Percentiles rank a stretch among this genome's conserved stretches.
Evolutionary conservation across 768 basidiomycete species (phyloP).

Genomic region (Termitomyces sp.): DNA sequence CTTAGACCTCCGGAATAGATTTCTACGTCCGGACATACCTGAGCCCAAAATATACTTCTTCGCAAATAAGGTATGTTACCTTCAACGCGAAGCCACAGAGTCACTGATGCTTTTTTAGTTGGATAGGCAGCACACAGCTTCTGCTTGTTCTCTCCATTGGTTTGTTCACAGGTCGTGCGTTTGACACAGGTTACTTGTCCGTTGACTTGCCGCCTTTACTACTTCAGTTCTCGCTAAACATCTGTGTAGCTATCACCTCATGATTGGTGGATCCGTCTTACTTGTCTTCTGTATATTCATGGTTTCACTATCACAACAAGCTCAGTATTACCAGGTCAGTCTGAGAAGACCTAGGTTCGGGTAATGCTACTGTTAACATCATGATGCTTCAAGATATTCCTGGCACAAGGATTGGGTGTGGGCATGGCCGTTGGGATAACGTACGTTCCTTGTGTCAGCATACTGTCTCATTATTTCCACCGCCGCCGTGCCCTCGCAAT

Average conservation of each 20-base stretch:
- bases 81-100: not conserved
- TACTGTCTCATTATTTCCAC: conserved; percentile 47
- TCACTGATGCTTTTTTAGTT: conserved; percentile 12
- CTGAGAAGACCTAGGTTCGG: not conserved
- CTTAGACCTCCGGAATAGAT: conserved; percentile 9
- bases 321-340: conserved; percentile 26
- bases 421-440: conserved; percentile 42
- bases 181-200: conserved; percentile 24
- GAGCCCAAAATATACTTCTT: conserved; percentile 16
- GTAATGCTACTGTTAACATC: not conserved
- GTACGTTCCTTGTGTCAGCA: conserved; percentile 41
- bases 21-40: conserved; percentile 23
- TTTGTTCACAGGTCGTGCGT: conserved; percentile 19
- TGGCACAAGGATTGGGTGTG: conserved; percentile 42
- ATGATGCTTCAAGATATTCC: conserved; percentile 31
- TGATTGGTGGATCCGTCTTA: conserved; percentile 23
- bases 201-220: not conserved
- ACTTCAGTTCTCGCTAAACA: not conserved
- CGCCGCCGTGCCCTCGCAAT: conserved; percentile 42
- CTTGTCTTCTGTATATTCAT: conserved; percentile 27
- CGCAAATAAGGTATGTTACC: conserved; percentile 18
- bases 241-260: conserved; percentile 19
- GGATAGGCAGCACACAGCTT: conserved; percentile 25
- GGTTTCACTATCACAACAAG: conserved; percentile 23
- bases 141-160: conserved; percentile 20